Base-by-base conservation (phyloP, 176 grass and related monocot species). In the Chloris gayana region DNA sequence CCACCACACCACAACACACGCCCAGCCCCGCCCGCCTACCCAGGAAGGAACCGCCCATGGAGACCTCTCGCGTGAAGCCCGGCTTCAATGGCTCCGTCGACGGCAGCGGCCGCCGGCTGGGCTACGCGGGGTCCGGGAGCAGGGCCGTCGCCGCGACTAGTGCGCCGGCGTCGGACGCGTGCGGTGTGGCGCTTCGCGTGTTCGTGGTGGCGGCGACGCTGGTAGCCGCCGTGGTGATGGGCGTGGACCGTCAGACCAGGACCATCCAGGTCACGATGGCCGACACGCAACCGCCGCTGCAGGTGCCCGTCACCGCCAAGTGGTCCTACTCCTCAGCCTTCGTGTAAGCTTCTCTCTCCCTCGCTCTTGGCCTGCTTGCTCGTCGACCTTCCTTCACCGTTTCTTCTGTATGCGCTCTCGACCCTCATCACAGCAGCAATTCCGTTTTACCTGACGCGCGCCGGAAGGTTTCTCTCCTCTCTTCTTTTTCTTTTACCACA, bases 271-370 rank as follows among this genome's bases (percentile, higher is more conserved):
- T 88, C 56, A 63, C 73, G 19, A 15, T 79, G 33, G 27, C 70
- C 64, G 88, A 87, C 25, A 58, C 84, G 71, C 75, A 81, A 65
- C 91, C 86, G 70, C 82, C 89, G 47, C 56, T 89, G 65, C 47
- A 72, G 51, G 33, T 97, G 41, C 45, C 91, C 8, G 81, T 87
- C 71, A 85, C 85, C 31, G 91, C 94, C 38, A 97, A 92, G 62
- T 92, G 83, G 82, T 77, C 56, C 33, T 84, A 92, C 79, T 84
- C 89, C 58, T 81, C 94, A 19, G 89, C 94, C 69, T 94, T 97
- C 79, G 82, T 88, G 94, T 97, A 86, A 91, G 83, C 64, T 76
- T 30, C 27, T 30, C 26, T 15, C 2, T 21, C 50, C 19, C 13
- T 60, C 11, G 11, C 29, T 18, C 39, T 62, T 9, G 14, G 19